Base-by-base conservation (phyloP, 768 basidiomycete species). In the Termitomyces titanicus region DNA sequence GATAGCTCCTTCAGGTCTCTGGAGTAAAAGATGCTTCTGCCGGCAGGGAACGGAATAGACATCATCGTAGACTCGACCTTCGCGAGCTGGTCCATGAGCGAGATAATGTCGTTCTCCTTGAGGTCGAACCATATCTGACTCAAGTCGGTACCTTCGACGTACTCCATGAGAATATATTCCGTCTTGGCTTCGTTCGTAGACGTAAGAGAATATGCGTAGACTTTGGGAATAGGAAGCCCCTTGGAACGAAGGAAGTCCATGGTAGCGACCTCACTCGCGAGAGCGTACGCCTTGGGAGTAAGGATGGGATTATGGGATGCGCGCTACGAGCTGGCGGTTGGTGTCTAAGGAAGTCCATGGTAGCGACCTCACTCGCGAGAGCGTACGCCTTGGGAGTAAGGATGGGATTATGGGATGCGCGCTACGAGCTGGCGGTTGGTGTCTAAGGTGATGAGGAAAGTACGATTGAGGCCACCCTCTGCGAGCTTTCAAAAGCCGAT, bases 41-140 rank as follows among this genome's bases (percentile, higher is more conserved):
- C 71, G 64, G 73, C 75, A 1, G 76, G 75, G 59, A 76, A 76
- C 44, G 70, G 8, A 25, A 73, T 66, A 22, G 71, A 73, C 75
- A 78, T 76, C 67, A 77, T 72, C 1, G 10, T 53, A 2, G 72
- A 66, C 67, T 79, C 77, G 54, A 77, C 51, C 54, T 75, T 40
- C 49, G 61, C 64, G 22, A 78, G 67, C 61, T 78, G 72, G 53
- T 65, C 64, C 56, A 71, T 40, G 56, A 78, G 35, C 17, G 72
- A 74, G 47, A 60, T 53, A 59, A 74, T 64, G 45, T 73, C 65
- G 27, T 43, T 46, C 52, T 70, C 63, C 59, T 59, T 56, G 25
- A 76, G 64, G 13, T 61, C 56, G 22, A 52, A 52, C 71, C 70
- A 75, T 39, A 74, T 54, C 20, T 74, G 56, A 62, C 62, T 69